phyloP scores from a whole-genome alignment of 495 filamentous ascomycete species.

The Penicillium goetzii region DNA sequence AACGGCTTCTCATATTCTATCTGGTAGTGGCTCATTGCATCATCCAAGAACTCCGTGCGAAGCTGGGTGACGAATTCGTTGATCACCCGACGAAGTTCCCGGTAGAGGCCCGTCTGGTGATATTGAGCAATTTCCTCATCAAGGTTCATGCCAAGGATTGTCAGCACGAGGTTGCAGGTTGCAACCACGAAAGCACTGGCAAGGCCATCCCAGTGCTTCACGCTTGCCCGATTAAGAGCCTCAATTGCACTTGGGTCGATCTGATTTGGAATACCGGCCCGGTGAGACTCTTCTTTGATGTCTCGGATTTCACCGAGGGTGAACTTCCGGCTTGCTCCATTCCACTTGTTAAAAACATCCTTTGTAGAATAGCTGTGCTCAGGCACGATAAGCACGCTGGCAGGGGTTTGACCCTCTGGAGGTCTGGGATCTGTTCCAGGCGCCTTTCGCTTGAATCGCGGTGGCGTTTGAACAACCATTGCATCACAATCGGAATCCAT shows the following conservation, averaged over 20 bases:
- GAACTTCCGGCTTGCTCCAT: constrained; percentile 28
- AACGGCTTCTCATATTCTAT: constrained; percentile 42
- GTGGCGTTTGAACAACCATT: not conserved
- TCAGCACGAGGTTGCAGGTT: constrained; percentile 34
- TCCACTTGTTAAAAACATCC: constrained; percentile 24
- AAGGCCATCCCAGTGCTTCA: constrained; percentile 45
- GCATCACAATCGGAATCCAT: constrained; percentile 40
- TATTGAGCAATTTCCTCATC: constrained; percentile 41
- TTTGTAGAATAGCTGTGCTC: constrained; percentile 17
- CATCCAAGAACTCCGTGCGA: constrained; percentile 24
- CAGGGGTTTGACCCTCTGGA: constrained; percentile 3
- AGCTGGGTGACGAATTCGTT: constrained; percentile 33
- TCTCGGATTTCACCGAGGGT: constrained; percentile 35
- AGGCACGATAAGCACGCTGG: not conserved
- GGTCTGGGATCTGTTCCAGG: not conserved
- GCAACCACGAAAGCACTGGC: constrained; percentile 36
- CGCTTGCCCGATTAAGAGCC: constrained; percentile 40
- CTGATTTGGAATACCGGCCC: constrained; percentile 43
- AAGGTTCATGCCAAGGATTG: constrained; percentile 36
- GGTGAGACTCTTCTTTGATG: constrained; percentile 44
- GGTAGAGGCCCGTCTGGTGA: constrained; percentile 42
- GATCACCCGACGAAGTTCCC: constrained; percentile 35
- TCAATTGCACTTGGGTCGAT: constrained; percentile 49
- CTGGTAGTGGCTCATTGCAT: constrained; percentile 29
- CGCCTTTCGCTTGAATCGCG: constrained; percentile 27